A percentile compares a stretch with the other conserved stretches of the same genome.
Conservation (phyloP, 2,329 filamentous ascomycete genomes). For the Polychaeton citri region DNA sequence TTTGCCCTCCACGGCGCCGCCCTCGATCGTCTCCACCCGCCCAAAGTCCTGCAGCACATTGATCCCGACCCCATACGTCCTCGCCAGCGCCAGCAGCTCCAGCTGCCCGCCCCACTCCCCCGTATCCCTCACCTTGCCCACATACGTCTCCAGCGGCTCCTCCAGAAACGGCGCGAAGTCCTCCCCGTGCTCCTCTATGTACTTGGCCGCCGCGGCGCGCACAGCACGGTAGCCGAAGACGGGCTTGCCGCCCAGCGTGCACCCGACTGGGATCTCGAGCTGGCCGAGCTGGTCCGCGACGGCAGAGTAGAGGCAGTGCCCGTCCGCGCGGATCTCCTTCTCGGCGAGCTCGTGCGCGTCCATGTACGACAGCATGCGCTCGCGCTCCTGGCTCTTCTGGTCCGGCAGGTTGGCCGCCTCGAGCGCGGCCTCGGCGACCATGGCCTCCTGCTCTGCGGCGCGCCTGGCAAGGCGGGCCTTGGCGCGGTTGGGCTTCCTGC, state of each 20-base stretch:
- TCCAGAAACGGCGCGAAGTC: slow-evolving; percentile 83
- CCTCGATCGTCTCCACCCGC: slow-evolving; percentile 59
- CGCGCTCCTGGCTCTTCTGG: slow-evolving; percentile 55
- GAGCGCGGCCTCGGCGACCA: slow-evolving; percentile 51
- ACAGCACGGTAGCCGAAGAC: slow-evolving; percentile 48
- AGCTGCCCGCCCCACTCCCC: slow-evolving; percentile 94
- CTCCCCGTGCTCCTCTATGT: slow-evolving; percentile 59
- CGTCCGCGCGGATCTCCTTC: slow-evolving; percentile 73
- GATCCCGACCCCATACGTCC: slow-evolving; percentile 66
- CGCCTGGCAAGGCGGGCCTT: slow-evolving; percentile 84
- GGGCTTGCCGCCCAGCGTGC: slow-evolving; percentile 6
- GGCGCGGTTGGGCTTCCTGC: slow-evolving; percentile 74
- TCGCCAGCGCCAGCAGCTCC: slow-evolving; percentile 74
- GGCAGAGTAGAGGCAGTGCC: slow-evolving; percentile 88
- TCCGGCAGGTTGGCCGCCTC: slow-evolving; percentile 68
- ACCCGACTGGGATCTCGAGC: slow-evolving; percentile 29
- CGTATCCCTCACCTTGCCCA: slow-evolving; percentile 65
- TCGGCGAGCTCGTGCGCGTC: slow-evolving; percentile 51
- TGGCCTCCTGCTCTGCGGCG: slow-evolving; percentile 68
- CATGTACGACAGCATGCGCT: slow-evolving; percentile 57
- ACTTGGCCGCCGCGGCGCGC: slow-evolving; percentile 58
- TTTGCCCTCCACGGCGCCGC: slow-evolving; percentile 27
- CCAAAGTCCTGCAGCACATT: slow-evolving; percentile 74
- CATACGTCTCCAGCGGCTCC: slow-evolving; percentile 61
- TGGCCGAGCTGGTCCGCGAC: slow-evolving; percentile 68